Percentiles rank a stretch among this genome's conserved stretches.
These are phyloP conservation scores for Aspergillus sp. DNA, from an alignment of 2,329 filamentous ascomycete genomes.

Conservation along the genomic window DNA sequence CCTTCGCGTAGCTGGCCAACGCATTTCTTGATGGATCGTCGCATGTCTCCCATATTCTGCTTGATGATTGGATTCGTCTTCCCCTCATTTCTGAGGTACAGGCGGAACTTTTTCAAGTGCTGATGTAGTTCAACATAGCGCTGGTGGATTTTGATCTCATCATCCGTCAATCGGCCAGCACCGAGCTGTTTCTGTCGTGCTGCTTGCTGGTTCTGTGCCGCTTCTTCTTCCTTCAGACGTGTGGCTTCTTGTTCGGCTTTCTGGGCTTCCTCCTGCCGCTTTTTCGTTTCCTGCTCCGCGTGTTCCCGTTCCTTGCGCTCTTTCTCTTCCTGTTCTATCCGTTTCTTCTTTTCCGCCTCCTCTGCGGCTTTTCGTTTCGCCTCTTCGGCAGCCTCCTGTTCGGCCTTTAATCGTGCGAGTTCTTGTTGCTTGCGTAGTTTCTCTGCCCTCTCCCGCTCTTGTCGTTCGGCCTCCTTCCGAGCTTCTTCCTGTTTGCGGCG, in stretches of 20 bases:
- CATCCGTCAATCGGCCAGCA: constrained; percentile 26
- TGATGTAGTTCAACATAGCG: constrained; percentile 62
- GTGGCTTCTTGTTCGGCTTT: constrained; percentile 32
- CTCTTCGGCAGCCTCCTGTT: constrained; percentile 44
- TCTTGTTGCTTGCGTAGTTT: constrained; percentile 34
- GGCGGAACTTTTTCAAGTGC: constrained; percentile 62
- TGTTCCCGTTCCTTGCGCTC: constrained; percentile 33
- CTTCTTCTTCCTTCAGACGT: constrained; percentile 19
- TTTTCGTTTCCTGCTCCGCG: constrained; percentile 32
- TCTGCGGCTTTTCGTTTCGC: constrained; percentile 33
- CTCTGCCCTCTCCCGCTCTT: constrained; percentile 35
- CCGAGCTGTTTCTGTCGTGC: constrained; percentile 32
- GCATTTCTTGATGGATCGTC: constrained; percentile 68
- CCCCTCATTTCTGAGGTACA: constrained; percentile 54
- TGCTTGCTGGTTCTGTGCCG: constrained; percentile 28
- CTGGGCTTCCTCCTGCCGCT: constrained; percentile 30
- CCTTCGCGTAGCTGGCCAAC: constrained; percentile 69
- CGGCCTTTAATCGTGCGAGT: constrained; percentile 37
- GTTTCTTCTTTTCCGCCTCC: constrained; percentile 38
- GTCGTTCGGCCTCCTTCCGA: constrained; percentile 33
- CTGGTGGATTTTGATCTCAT: constrained; percentile 45
- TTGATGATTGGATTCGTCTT: constrained; percentile 61
- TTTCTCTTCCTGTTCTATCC: constrained; percentile 35
- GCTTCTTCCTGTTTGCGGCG: constrained; percentile 37
- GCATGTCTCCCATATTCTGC: constrained; percentile 67